Evolutionary conservation across 108 stramenopile genomes (phyloP).

Genomic region (Nitzschia inconspicua): DNA sequence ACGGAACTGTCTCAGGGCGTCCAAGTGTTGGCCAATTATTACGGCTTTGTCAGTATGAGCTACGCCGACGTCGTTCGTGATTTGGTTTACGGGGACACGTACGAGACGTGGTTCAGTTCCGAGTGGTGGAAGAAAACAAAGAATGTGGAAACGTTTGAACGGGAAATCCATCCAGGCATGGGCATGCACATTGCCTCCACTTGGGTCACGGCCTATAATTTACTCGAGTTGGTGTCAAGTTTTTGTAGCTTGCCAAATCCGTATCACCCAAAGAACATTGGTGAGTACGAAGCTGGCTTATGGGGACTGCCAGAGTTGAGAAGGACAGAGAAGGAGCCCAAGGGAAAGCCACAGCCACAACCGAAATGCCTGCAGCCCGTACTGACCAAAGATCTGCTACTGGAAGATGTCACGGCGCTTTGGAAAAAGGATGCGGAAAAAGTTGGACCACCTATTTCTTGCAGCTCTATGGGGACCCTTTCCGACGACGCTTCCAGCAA

Average conservation of each 20-base stretch:
- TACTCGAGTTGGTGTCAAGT: slow-evolving; percentile 63
- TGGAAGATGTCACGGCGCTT: slow-evolving; percentile 55
- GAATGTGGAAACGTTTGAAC: slow-evolving; percentile 12
- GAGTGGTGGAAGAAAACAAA: slow-evolving; percentile 44
- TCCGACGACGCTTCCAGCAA: no score
- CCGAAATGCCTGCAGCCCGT: slow-evolving; percentile 62
- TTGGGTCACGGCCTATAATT: slow-evolving; percentile 65
- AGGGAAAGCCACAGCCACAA: slow-evolving; percentile 47
- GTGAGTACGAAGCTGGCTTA: slow-evolving; percentile 15
- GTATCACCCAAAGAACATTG: slow-evolving; percentile 7
- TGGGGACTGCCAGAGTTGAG: slow-evolving; percentile 24
- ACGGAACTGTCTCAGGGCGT: slow-evolving; percentile 52
- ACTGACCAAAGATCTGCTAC: slow-evolving; percentile 47
- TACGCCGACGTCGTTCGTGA: slow-evolving; percentile 76
- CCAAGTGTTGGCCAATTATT: slow-evolving; percentile 63
- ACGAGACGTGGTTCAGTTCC: slow-evolving; percentile 57
- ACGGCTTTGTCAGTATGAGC: slow-evolving; percentile 61
- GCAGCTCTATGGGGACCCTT: no score
- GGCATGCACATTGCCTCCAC: slow-evolving; percentile 62
- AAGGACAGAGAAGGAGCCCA: slow-evolving; percentile 5
- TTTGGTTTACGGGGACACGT: slow-evolving; percentile 65
- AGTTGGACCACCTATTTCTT: no score
- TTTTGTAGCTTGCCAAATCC: slow-evolving; percentile 48
- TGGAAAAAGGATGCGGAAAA: slow-evolving; percentile 34
- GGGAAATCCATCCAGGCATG: slow-evolving; percentile 82